A percentile compares a stretch with the other conserved stretches of the same genome.
Conservation (phyloP, 495 filamentous ascomycete genomes). For the Podospora conica region DNA sequence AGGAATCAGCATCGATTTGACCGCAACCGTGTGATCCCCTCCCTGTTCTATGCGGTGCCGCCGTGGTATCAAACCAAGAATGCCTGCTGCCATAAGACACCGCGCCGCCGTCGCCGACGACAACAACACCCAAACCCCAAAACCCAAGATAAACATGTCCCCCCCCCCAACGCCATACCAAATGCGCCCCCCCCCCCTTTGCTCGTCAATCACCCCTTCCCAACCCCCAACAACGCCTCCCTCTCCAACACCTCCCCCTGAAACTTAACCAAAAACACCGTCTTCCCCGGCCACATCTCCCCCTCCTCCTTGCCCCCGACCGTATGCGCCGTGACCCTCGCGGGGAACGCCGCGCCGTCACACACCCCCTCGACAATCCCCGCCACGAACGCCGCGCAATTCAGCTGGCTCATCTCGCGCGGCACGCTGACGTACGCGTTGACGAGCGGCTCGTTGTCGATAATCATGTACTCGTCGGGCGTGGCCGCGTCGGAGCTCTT, state of each 20-base stretch:
- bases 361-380: slow-evolving; percentile 94
- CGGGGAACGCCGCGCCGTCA: slow-evolving; percentile 83
- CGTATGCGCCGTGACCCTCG: slow-evolving; percentile 86
- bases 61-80: background rate
- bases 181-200: slow-evolving; percentile 10
- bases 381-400: slow-evolving; percentile 92
- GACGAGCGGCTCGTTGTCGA: slow-evolving; percentile 92
- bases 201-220: slow-evolving; percentile 6
- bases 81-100: background rate
- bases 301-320: slow-evolving; percentile 66
- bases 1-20: background rate
- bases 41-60: background rate
- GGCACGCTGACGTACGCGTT: slow-evolving; percentile 90
- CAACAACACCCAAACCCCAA: background rate
- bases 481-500: slow-evolving; percentile 72
- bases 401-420: slow-evolving; percentile 90
- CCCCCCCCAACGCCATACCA: slow-evolving; percentile 20
- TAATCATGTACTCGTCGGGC: slow-evolving; percentile 95
- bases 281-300: slow-evolving; percentile 88
- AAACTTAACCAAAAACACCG: slow-evolving; percentile 92
- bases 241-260: slow-evolving; percentile 81
- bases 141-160: background rate
- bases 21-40: background rate
- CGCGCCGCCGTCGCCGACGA: background rate
- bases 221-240: slow-evolving; percentile 58